A percentile compares a stretch with the other conserved stretches of the same genome.
phyloP scores from a whole-genome alignment of 371 early-diverging fungal genomes.

The Rhizopus stolonifer region DNA sequence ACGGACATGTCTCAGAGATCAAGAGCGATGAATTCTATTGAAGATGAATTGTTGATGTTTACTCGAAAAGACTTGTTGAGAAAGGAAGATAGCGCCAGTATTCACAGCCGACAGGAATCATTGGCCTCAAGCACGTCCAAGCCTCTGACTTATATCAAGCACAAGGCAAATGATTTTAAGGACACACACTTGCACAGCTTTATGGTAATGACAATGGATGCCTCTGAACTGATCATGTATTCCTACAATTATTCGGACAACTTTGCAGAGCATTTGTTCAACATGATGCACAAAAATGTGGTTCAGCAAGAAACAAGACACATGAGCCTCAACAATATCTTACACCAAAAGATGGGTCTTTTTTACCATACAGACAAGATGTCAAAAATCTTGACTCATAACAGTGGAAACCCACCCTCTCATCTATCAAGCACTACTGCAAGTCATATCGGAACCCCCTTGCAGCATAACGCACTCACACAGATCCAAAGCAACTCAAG shows the following conservation, averaged over 20 bases:
- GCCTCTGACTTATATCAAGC: constrained; percentile 31
- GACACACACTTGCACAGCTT: constrained; percentile 50
- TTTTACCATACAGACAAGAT: constrained; percentile 56
- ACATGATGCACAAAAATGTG: constrained; percentile 26
- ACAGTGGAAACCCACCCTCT: not conserved
- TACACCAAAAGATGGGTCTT: constrained; percentile 71
- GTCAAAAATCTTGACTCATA: constrained; percentile 21
- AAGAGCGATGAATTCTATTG: constrained; percentile 8
- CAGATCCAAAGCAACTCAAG: constrained; percentile 12
- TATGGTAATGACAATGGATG: constrained; percentile 55
- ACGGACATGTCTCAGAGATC: constrained; percentile 29
- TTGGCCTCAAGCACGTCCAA: constrained; percentile 33
- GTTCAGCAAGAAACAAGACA: constrained; percentile 47
- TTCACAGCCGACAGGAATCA: constrained; percentile 42
- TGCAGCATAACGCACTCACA: constrained; percentile 8
- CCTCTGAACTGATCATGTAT: constrained; percentile 50
- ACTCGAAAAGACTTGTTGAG: constrained; percentile 10
- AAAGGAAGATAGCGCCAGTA: constrained; percentile 25
- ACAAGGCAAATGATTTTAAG: constrained; percentile 14
- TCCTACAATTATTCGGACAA: constrained; percentile 71
- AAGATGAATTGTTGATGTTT: constrained; percentile 3
- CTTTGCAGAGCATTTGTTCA: constrained; percentile 57
- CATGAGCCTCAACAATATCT: constrained; percentile 53
- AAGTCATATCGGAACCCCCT: not conserved
- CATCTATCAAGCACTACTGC: not conserved